Evolutionary conservation across 2,329 filamentous ascomycete species (phyloP).

Genomic region (Botrytis porri): DNA sequence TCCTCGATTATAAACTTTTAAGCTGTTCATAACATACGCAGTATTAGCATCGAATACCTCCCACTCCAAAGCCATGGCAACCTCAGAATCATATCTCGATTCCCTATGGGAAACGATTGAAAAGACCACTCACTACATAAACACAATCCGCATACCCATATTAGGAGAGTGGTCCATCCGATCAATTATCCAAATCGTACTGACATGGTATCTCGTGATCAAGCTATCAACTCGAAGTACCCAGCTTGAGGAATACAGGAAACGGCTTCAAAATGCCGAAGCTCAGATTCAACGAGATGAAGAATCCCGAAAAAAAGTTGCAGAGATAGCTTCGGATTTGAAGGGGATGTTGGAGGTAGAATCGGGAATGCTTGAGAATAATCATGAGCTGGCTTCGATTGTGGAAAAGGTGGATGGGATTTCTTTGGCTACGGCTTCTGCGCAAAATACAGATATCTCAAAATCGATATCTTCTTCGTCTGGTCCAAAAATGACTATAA

Average conservation of each 20-base stretch:
- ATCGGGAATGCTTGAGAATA: background rate
- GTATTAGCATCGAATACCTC: background rate
- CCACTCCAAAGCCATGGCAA: background rate
- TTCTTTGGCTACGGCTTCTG: background rate
- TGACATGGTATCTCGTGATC: background rate
- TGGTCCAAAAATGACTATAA: conserved; percentile 16
- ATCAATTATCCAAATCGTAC: background rate
- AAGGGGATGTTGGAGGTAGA: background rate
- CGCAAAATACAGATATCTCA: background rate
- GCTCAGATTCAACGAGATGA: background rate
- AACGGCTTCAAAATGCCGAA: background rate
- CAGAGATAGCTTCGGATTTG: background rate
- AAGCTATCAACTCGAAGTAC: background rate
- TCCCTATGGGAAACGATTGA: background rate
- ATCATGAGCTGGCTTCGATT: background rate
- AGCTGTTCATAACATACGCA: background rate
- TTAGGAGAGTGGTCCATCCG: background rate
- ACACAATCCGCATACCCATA: background rate
- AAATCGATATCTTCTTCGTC: background rate
- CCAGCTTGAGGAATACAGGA: background rate
- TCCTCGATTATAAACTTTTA: too few relatives aligned
- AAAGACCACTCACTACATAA: too few relatives aligned
- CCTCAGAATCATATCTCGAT: background rate
- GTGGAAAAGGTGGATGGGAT: background rate
- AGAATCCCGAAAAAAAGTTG: background rate